Evolutionary conservation across 805 yeast species (phyloP).

Genomic region (Diddensiella transvaalensis): DNA sequence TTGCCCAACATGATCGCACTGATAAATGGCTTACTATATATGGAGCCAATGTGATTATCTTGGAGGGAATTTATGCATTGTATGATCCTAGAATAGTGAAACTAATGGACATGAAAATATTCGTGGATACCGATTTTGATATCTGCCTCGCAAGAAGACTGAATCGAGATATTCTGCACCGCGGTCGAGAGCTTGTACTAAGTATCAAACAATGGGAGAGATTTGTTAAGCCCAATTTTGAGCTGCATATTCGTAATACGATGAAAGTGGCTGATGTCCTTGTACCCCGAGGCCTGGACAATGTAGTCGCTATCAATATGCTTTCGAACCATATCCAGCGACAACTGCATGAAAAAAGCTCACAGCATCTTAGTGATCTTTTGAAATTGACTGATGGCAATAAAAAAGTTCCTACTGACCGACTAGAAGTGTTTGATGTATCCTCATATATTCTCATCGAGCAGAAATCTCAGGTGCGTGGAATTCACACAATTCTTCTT

Average conservation of each 20-base stretch:
- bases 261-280: constrained; percentile 78
- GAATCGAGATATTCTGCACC: constrained; percentile 75
- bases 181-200: constrained; percentile 83
- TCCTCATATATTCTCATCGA: constrained; percentile 30
- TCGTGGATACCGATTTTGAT: constrained; percentile 92
- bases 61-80: constrained; percentile 88
- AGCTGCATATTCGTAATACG: constrained; percentile 67
- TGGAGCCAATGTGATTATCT: constrained; percentile 89
- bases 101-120: constrained; percentile 80
- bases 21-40: constrained; percentile 69
- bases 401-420: constrained; percentile 10
- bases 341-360: constrained; percentile 63
- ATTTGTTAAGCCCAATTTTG: constrained; percentile 91
- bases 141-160: constrained; percentile 86
- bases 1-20: constrained; percentile 58
- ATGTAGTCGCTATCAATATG: constrained; percentile 71
- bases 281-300: constrained; percentile 88
- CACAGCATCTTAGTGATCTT: constrained; percentile 62
- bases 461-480: constrained; percentile 61
- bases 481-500: constrained; percentile 67
- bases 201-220: constrained; percentile 85
- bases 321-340: constrained; percentile 74
- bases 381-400: constrained; percentile 49
- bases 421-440: background rate
- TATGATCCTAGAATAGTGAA: constrained; percentile 65